These are phyloP conservation scores for Penicillium paneum DNA, from an alignment of 2,329 filamentous ascomycete genomes.

Conservation along the genomic window DNA sequence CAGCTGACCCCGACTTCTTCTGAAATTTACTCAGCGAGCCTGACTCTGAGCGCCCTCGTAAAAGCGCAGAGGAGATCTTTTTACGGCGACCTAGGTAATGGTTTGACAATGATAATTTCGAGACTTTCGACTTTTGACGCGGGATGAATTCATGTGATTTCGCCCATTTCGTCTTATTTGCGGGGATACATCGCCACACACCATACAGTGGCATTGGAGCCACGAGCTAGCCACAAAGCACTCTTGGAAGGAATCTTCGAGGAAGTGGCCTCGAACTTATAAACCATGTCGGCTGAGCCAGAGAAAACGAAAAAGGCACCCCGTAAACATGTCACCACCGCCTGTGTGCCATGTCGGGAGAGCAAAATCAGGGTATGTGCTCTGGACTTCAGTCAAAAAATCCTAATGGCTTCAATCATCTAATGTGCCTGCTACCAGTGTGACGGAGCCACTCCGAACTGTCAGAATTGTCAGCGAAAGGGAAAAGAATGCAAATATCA, in stretches of 20 bases:
- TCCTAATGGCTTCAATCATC: neutral
- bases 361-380: slow-evolving; percentile 44
- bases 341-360: slow-evolving; percentile 46
- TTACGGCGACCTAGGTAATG: neutral
- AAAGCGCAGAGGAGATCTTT: no score
- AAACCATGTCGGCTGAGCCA: slow-evolving; percentile 25
- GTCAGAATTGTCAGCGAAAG: slow-evolving; percentile 40
- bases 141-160: slow-evolving; percentile 10
- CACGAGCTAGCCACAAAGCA: neutral
- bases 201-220: no score
- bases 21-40: no score
- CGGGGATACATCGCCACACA: slow-evolving; percentile 1
- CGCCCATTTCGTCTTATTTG: neutral
- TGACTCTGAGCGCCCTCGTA: no score
- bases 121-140: neutral
- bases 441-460: slow-evolving; percentile 38
- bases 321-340: slow-evolving; percentile 46
- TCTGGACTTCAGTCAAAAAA: neutral
- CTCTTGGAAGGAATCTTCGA: neutral
- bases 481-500: slow-evolving; percentile 40
- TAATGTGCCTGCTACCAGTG: slow-evolving; percentile 26
- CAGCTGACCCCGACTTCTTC: no score
- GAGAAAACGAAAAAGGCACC: slow-evolving; percentile 32
- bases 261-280: neutral
- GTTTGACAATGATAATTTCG: slow-evolving; percentile 5